phyloP scores from a whole-genome alignment of 768 basidiomycete genomes.

The Polyporus arcularius region DNA sequence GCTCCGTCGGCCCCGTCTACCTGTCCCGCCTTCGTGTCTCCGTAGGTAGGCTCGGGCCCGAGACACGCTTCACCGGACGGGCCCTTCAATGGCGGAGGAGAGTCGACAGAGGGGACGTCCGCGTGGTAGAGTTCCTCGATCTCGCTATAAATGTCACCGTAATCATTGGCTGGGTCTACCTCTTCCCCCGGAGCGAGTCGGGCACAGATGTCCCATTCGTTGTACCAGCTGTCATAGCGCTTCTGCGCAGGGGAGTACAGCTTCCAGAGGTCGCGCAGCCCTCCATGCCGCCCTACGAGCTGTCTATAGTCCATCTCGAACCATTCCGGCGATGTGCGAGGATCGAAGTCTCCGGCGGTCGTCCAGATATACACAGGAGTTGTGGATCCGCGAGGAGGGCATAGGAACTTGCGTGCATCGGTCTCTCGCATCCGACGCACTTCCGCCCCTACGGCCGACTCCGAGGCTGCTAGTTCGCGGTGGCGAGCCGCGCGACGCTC shows the following conservation, averaged over 20 bases:
- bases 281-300: not conserved
- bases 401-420: not conserved
- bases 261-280: not conserved
- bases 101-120: too few species aligned
- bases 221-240: conserved; percentile 6
- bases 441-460: not conserved
- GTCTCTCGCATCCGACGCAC: not conserved
- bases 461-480: not conserved
- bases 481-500: not conserved
- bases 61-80: too few species aligned
- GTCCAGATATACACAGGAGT: conserved; percentile 2
- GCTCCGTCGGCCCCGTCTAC: too few species aligned
- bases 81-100: too few species aligned
- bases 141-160: too few species aligned
- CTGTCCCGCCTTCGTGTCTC: too few species aligned
- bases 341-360: not conserved
- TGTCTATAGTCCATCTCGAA: not conserved
- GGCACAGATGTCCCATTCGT: conserved; percentile 3
- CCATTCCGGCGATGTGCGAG: not conserved
- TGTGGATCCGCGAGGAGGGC: not conserved
- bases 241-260: not conserved
- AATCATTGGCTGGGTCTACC: too few species aligned
- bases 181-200: not conserved
- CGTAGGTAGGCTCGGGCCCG: too few species aligned
- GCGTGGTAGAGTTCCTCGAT: too few species aligned